Evolutionary conservation across 192 early-diverging fungal species (phyloP), one percentile per base, ranked within the genome.

Genomic region (Phlyctochytrium bullatum): DNA sequence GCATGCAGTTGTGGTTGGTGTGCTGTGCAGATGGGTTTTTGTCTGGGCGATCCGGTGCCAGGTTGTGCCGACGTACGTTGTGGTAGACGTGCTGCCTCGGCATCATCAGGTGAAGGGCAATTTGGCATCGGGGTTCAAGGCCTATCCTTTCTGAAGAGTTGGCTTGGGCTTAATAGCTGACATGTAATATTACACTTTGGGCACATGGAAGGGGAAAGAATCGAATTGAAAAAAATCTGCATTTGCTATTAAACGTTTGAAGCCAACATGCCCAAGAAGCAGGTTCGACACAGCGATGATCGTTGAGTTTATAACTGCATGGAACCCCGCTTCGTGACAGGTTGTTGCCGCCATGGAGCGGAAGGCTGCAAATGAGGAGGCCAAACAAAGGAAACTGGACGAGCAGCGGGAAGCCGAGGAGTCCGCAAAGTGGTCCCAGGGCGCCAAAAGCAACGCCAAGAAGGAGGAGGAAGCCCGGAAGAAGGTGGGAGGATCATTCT

Each of bases 311-410:
- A n/a, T n/a, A n/a, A n/a, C n/a, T n/a, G n/a, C n/a, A n/a, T n/a
- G n/a, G n/a, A n/a, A n/a, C n/a, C n/a, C n/a, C n/a, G n/a, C n/a
- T n/a, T n/a, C n/a, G n/a, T n/a, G n/a, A n/a, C n/a, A 47, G 40
- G 40, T 47, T 20, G 40, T 47, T 14, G 40, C 89, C 12, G 90
- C 90, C 4, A 91, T 89, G 50, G 90, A 90, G 56, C 84, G 83
- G 59, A 93, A 93, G 82, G 73, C 73, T 30, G 83, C 85, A 1
- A 84, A 79, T n/a, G 78, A 73, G 27, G 76, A 89, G 63, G 82
- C 77, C 32, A 90, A 84, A 59, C 85, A 88, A 66, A 80, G 86
- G 65, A 36, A 68, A 2, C 72, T 79, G 61, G 73, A 75, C 17
- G 73, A 68, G 17, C 78, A 80, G 50, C 68, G 78, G 61, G 92